Evolutionary conservation across 768 basidiomycete genomes (phyloP).

Genomic region (Pisolithus albus): DNA sequence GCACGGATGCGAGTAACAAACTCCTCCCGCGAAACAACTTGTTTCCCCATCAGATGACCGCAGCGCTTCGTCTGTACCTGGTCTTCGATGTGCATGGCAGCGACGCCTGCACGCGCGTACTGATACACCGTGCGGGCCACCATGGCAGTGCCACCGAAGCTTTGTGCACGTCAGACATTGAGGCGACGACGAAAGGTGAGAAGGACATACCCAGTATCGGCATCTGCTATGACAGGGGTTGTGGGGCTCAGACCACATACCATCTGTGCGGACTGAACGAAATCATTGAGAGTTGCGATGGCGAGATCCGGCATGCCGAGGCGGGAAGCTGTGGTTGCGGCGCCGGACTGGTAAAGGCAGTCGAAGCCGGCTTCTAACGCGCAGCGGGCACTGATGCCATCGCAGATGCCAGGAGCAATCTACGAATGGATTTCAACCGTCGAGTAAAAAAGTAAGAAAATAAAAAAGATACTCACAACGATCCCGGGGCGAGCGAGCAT

Average conservation of each 20-base stretch:
- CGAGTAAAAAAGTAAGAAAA: neutral
- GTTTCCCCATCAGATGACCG: conserved; percentile 74
- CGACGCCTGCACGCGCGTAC: conserved; percentile 63
- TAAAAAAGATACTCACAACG: conserved; percentile 44
- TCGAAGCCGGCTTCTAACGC: conserved; percentile 75
- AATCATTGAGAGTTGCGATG: conserved; percentile 73
- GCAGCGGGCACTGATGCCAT: conserved; percentile 74
- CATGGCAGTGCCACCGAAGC: conserved; percentile 69
- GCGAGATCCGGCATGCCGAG: conserved; percentile 75
- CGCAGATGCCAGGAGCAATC: conserved; percentile 75
- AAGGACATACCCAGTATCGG: conserved; percentile 59
- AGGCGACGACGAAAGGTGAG: neutral
- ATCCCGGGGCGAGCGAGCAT: conserved; percentile 68
- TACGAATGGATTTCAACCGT: conserved; percentile 18
- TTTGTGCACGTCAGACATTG: conserved; percentile 18
- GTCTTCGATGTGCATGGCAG: conserved; percentile 74
- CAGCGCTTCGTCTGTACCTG: conserved; percentile 79
- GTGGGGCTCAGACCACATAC: conserved; percentile 59
- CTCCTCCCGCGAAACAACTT: conserved; percentile 74
- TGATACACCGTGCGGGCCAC: conserved; percentile 71
- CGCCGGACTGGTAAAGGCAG: conserved; percentile 75
- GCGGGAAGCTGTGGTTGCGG: conserved; percentile 74
- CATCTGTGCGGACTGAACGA: conserved; percentile 65
- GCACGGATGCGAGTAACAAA: conserved; percentile 69
- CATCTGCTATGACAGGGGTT: conserved; percentile 70